A percentile compares a stretch with the other conserved stretches of the same genome.
These are phyloP conservation scores for Candida methanosorbosa DNA, from an alignment of 805 yeast genomes.

Conservation along the genomic window DNA sequence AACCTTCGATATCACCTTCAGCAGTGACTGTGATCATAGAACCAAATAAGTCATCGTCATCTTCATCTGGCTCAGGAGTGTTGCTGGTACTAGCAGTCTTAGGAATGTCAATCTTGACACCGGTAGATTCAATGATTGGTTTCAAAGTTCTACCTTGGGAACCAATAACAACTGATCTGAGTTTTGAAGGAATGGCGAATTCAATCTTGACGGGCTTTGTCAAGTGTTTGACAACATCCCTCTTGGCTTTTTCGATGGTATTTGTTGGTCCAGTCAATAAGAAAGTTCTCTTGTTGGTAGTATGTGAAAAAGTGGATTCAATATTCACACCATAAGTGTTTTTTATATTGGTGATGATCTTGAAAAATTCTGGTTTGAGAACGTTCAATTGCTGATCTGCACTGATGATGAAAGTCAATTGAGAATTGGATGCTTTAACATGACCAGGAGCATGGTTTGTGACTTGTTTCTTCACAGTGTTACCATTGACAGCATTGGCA, in stretches of 20 bases:
- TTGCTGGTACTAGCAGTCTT: conserved; percentile 5
- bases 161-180: conserved; percentile 78
- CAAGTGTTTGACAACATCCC: conserved; percentile 66
- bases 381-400: conserved; percentile 59
- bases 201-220: conserved; percentile 61
- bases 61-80: conserved; percentile 19
- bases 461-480: conserved; percentile 12
- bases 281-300: conserved; percentile 72
- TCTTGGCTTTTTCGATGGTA: conserved; percentile 60
- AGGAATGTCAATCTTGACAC: conserved; percentile 65
- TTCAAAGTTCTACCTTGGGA: conserved; percentile 75
- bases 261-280: conserved; percentile 68
- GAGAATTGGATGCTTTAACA: conserved; percentile 51
- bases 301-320: conserved; percentile 75
- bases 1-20: conserved; percentile 82
- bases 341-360: conserved; percentile 56
- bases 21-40: conserved; percentile 53
- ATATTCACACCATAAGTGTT: conserved; percentile 53
- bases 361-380: conserved; percentile 57
- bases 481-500: conserved; percentile 12
- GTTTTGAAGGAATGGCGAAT: conserved; percentile 65
- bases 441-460: conserved; percentile 27
- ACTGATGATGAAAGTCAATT: conserved; percentile 72
- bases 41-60: conserved; percentile 52
- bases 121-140: conserved; percentile 64